Conservation (phyloP, 2,329 filamentous ascomycete species). For the Helminthosporium solani region DNA sequence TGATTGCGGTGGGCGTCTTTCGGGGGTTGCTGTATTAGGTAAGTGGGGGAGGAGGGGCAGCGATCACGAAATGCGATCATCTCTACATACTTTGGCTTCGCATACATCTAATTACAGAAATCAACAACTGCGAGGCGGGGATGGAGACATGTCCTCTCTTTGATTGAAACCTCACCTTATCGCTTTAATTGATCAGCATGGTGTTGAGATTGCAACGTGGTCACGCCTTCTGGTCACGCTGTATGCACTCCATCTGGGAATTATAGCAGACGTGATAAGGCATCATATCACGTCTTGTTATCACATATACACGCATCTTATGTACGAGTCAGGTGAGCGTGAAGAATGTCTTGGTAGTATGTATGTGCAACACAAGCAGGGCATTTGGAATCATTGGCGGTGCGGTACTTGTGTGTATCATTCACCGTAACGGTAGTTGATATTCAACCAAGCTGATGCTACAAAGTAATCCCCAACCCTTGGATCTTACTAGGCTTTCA, state of each 20-base stretch:
- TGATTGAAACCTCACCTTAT: neutral
- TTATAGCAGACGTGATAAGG: slow-evolving; percentile 11
- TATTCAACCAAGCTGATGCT: neutral
- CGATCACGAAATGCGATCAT: too few species aligned
- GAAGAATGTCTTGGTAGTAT: neutral
- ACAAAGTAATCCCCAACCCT: too few species aligned
- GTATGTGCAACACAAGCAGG: neutral
- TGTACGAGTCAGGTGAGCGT: neutral
- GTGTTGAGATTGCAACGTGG: slow-evolving; percentile 1
- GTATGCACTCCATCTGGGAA: slow-evolving; percentile 1
- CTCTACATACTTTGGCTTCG: too few species aligned
- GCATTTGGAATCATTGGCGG: neutral
- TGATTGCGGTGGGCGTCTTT: slow-evolving; percentile 4
- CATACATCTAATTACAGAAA: too few species aligned
- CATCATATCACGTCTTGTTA: slow-evolving; percentile 5
- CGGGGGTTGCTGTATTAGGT: neutral
- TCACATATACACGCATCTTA: slow-evolving; percentile 17
- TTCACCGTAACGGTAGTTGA: too few species aligned
- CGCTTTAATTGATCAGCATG: slow-evolving; percentile 3
- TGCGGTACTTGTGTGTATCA: neutral
- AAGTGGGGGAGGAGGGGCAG: slow-evolving; percentile 5
- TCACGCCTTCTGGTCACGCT: slow-evolving; percentile 1
- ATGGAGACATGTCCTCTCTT: neutral
- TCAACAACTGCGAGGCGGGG: neutral
- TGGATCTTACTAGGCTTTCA: slow-evolving; percentile 13